Conservation (phyloP, 768 basidiomycete species). For the Neoboletus subvelutipes region DNA sequence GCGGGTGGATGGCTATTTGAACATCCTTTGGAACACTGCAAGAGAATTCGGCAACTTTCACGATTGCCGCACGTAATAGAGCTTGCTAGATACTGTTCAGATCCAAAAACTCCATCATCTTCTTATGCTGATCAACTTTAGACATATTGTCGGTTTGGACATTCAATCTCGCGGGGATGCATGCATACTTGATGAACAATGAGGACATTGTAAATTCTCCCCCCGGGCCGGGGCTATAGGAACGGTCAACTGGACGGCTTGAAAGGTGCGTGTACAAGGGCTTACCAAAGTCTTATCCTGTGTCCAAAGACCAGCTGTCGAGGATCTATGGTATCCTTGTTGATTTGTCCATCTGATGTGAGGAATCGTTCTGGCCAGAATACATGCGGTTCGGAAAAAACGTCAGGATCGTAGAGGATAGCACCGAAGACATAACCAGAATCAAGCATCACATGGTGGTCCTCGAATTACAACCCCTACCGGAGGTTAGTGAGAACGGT, state of each 20-base stretch:
- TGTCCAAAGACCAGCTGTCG: constrained; percentile 4
- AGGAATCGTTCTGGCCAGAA: constrained; percentile 51
- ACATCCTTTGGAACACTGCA: too few species aligned
- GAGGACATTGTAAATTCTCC: constrained; percentile 7
- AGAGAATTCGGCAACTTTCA: too few species aligned
- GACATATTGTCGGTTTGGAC: background rate
- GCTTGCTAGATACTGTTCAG: too few species aligned
- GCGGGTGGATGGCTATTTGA: too few species aligned
- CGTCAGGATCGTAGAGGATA: too few species aligned
- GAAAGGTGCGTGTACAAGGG: too few species aligned
- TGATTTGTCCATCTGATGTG: constrained; percentile 2
- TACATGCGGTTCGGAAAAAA: constrained; percentile 48
- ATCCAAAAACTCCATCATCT: too few species aligned
- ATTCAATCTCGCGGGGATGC: background rate
- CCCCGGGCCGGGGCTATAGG: background rate
- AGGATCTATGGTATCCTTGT: too few species aligned
- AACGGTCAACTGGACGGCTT: too few species aligned
- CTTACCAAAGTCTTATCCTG: constrained; percentile 3
- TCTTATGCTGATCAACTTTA: too few species aligned
- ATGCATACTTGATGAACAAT: constrained; percentile 5
- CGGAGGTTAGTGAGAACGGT: constrained; percentile 4
- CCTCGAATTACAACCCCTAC: background rate
- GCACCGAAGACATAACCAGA: constrained; percentile 20
- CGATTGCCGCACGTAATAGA: background rate
- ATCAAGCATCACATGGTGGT: too few species aligned